Evolutionary conservation across 1,284 basidiomycete genomes (phyloP).

Genomic region (Chondrostereum purpureum): DNA sequence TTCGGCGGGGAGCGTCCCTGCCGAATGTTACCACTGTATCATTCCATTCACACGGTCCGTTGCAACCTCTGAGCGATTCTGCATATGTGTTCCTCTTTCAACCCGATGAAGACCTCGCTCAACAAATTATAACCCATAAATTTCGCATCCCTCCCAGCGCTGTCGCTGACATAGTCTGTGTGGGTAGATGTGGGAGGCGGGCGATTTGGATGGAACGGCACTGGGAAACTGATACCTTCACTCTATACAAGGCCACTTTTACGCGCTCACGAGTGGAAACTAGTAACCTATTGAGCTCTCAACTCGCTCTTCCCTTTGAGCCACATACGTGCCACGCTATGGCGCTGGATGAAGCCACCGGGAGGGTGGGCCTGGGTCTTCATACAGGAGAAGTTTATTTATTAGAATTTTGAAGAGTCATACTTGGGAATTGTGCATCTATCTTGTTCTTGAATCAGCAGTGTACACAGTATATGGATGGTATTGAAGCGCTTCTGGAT

Average conservation of each 20-base stretch:
- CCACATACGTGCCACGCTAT: slow-evolving; percentile 35
- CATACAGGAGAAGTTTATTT: slow-evolving; percentile 45
- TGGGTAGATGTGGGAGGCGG: slow-evolving; percentile 39
- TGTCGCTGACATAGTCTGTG: slow-evolving; percentile 35
- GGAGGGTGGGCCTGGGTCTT: slow-evolving; percentile 40
- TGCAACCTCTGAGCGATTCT: neutral
- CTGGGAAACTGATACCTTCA: slow-evolving; percentile 41
- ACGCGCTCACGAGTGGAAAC: slow-evolving; percentile 17
- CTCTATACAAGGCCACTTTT: slow-evolving; percentile 40
- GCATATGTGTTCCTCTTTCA: slow-evolving; percentile 3
- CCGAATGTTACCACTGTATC: neutral
- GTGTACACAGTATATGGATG: too few relatives aligned
- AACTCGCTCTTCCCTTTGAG: slow-evolving; percentile 42
- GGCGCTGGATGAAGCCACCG: slow-evolving; percentile 45
- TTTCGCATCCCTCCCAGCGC: slow-evolving; percentile 24
- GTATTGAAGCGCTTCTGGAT: too few relatives aligned
- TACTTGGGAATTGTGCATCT: neutral
- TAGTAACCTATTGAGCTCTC: slow-evolving; percentile 30
- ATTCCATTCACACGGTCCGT: neutral
- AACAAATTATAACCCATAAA: neutral
- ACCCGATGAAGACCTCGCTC: neutral
- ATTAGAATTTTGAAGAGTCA: slow-evolving; percentile 33
- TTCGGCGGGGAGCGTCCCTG: neutral
- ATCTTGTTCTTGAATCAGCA: too few relatives aligned
- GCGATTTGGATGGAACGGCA: slow-evolving; percentile 48